A percentile compares a stretch with the other conserved stretches of the same genome.
These are phyloP conservation scores for Seiridium unicorne DNA, from an alignment of 2,329 filamentous ascomycete genomes.

Conservation along the genomic window DNA sequence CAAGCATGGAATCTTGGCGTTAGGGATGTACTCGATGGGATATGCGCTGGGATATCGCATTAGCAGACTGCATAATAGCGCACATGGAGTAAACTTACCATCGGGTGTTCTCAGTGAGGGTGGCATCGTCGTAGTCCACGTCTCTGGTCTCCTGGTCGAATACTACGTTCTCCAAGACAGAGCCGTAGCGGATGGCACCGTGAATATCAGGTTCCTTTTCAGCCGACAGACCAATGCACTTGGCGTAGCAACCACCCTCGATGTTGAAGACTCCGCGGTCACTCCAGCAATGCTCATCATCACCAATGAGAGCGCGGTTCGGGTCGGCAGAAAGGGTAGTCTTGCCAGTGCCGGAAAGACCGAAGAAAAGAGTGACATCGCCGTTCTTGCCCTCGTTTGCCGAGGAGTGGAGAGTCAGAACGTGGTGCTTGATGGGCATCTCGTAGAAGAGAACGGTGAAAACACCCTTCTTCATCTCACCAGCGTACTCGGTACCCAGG, in stretches of 20 bases:
- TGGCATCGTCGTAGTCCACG: constrained; percentile 94
- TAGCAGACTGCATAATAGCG: too few relatives aligned
- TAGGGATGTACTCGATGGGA: constrained; percentile 98
- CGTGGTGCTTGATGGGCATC: constrained; percentile 99
- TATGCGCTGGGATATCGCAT: constrained; percentile 57
- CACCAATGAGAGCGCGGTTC: constrained; percentile 93
- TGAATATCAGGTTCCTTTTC: constrained; percentile 99
- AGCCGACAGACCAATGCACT: constrained; percentile 93
- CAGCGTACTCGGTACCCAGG: constrained; percentile 96
- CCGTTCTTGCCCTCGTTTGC: constrained; percentile 94
- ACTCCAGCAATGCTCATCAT: constrained; percentile 99
- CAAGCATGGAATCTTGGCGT: constrained; percentile 97
- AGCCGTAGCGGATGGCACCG: constrained; percentile 92
- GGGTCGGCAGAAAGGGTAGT: constrained; percentile 96
- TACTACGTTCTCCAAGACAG: constrained; percentile 97
- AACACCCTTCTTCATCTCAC: constrained; percentile 97
- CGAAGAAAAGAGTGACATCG: constrained; percentile 99
- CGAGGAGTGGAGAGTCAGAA: constrained; percentile 95
- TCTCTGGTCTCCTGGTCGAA: constrained; percentile 87
- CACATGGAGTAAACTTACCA: constrained; percentile 38
- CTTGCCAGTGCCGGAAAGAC: constrained; percentile 97
- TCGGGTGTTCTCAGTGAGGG: constrained; percentile 96
- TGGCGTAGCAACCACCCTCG: constrained; percentile 98
- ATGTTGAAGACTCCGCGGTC: constrained; percentile 99
- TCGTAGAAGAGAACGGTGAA: constrained; percentile 99